These are phyloP conservation scores for Aquilaria malaccensis DNA, from an alignment of 345 rosid genomes.

Conservation along the genomic window DNA sequence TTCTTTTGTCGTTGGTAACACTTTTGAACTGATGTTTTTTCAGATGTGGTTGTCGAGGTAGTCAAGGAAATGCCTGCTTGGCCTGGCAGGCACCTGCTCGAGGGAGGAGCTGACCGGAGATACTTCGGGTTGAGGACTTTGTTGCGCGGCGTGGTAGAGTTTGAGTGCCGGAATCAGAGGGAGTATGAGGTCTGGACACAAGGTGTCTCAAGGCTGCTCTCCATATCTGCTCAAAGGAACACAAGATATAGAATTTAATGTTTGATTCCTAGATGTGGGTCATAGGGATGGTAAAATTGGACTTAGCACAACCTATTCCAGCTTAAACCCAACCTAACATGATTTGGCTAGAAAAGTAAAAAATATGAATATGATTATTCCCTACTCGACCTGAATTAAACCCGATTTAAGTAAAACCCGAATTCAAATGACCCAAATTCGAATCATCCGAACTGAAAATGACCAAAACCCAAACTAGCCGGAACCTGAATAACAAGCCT, in stretches of 20 bases:
- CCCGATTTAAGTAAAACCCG: no score
- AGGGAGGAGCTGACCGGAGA: constrained; percentile 59
- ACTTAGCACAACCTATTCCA: no score
- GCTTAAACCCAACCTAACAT: no score
- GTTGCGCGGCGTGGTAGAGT: constrained; percentile 55
- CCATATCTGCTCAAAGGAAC: constrained; percentile 43
- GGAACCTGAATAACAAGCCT: no score
- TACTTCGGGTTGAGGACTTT: constrained; percentile 62
- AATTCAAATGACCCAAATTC: no score
- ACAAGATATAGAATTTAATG: constrained; percentile 27
- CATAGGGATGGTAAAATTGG: no score
- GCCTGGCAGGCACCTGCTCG: constrained; percentile 71
- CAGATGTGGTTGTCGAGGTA: constrained; percentile 66
- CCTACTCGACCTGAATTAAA: no score
- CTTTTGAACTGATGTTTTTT: constrained; percentile 6
- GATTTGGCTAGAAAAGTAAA: no score
- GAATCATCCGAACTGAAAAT: no score
- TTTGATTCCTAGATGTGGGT: neutral
- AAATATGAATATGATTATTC: no score
- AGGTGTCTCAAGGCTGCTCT: constrained; percentile 63
- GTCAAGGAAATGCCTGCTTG: constrained; percentile 59
- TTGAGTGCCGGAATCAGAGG: constrained; percentile 69
- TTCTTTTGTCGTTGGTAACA: neutral
- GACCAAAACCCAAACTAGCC: no score
- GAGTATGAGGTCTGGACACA: constrained; percentile 82